Evolutionary conservation across 2,329 filamentous ascomycete species (phyloP).

Genomic region (Magnaporthiopsis poae): DNA sequence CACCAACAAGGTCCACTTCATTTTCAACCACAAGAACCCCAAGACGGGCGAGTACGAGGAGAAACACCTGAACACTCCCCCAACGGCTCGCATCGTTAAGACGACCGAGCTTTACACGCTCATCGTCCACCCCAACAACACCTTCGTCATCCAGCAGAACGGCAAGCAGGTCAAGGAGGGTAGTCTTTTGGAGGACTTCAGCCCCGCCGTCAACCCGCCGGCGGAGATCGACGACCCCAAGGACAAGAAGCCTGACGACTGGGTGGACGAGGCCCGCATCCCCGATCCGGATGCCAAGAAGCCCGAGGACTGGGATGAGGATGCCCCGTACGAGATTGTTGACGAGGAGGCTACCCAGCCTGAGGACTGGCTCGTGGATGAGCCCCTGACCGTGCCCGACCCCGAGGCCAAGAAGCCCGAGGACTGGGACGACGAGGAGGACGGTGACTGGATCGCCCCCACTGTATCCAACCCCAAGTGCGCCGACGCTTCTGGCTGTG

Average conservation of each 20-base stretch:
- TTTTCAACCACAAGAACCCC: conserved; percentile 99
- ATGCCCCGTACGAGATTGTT: conserved; percentile 89
- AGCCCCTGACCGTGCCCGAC: conserved; percentile 73
- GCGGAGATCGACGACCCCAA: conserved; percentile 92
- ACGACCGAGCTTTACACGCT: conserved; percentile 90
- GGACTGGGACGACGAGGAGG: conserved; percentile 99
- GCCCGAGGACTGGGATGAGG: conserved; percentile 98
- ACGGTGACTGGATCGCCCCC: conserved; percentile 91
- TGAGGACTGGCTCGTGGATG: conserved; percentile 90
- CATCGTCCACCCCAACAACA: conserved; percentile 93
- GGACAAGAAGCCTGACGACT: conserved; percentile 87
- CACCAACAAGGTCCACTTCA: conserved; percentile 97
- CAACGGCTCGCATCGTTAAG: conserved; percentile 81
- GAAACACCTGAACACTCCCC: conserved; percentile 86
- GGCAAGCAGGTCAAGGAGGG: conserved; percentile 81
- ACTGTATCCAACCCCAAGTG: conserved; percentile 94
- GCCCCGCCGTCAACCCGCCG: conserved; percentile 81
- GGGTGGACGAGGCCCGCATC: conserved; percentile 90
- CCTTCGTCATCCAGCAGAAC: conserved; percentile 84
- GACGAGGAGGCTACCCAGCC: conserved; percentile 86
- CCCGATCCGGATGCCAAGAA: conserved; percentile 86
- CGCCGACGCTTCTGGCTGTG: conserved; percentile 83
- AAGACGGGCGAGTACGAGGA: conserved; percentile 99
- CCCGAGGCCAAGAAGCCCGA: conserved; percentile 95
- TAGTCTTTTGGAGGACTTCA: conserved; percentile 87